phyloP scores from a whole-genome alignment of 2,329 filamentous ascomycete species.

The Dactylonectria macrodidyma region DNA sequence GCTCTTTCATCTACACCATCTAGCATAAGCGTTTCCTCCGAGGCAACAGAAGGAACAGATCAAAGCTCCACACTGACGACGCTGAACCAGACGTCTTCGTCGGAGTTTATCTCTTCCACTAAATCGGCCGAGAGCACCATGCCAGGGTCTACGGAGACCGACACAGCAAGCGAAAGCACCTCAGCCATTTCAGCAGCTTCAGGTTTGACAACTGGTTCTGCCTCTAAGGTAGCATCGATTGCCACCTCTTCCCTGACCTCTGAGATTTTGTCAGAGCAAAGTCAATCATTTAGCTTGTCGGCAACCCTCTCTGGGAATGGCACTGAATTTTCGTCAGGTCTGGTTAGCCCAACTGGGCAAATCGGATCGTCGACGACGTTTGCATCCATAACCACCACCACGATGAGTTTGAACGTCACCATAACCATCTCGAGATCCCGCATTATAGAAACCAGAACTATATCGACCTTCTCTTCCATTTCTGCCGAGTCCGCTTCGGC shows the following conservation, averaged over 20 bases:
- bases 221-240: background rate
- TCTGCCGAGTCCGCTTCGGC: conserved; percentile 9
- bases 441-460: background rate
- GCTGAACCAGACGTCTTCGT: background rate
- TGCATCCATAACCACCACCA: background rate
- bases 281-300: background rate
- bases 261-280: background rate
- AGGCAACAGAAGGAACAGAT: background rate
- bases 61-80: background rate
- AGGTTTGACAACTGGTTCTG: background rate
- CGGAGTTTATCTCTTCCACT: background rate
- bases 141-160: background rate
- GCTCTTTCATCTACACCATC: background rate
- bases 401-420: background rate
- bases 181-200: background rate
- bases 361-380: background rate
- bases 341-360: background rate
- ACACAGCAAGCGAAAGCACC: background rate
- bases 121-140: background rate
- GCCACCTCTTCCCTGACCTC: background rate
- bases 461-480: background rate
- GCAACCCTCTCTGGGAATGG: background rate
- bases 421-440: conserved; percentile 1
- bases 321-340: background rate
- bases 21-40: background rate